phyloP scores from a whole-genome alignment of 1,284 basidiomycete species.

The Paramarasmius palmivorus region DNA sequence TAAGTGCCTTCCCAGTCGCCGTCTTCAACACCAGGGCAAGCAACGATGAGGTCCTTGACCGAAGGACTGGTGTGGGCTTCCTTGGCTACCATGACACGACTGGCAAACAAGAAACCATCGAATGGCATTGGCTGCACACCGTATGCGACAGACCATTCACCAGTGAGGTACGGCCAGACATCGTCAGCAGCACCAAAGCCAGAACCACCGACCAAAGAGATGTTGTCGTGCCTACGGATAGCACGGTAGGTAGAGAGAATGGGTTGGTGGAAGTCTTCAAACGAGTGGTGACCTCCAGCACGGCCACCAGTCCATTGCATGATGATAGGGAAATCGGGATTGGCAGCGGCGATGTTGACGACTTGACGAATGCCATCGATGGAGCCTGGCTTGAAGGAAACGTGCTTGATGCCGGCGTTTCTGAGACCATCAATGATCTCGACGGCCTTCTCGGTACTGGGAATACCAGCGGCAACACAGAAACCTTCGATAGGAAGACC shows the following conservation, averaged over 20 bases:
- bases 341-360: conserved; percentile 91
- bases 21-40: conserved; percentile 91
- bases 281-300: conserved; percentile 98
- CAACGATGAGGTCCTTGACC: conserved; percentile 96
- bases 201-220: conserved; percentile 92
- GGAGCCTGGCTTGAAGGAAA: conserved; percentile 97
- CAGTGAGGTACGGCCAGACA: conserved; percentile 95
- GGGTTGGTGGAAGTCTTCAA: conserved; percentile 98
- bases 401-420: conserved; percentile 86
- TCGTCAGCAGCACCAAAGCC: conserved; percentile 96
- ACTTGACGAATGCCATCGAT: conserved; percentile 97
- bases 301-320: conserved; percentile 99
- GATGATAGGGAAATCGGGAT: conserved; percentile 97
- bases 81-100: conserved; percentile 97
- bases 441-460: conserved; percentile 89
- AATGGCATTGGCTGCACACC: conserved; percentile 97
- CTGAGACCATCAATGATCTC: conserved; percentile 86
- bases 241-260: conserved; percentile 88
- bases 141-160: conserved; percentile 91
- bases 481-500: conserved; percentile 97
- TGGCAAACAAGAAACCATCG: conserved; percentile 95
- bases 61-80: conserved; percentile 94
- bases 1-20: conserved; percentile 95
- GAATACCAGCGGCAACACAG: conserved; percentile 96
- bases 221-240: conserved; percentile 89